Evolutionary conservation across 2,329 filamentous ascomycete genomes (phyloP), one percentile per base, ranked within the genome.

Genomic region (Graphiopsis chlorocephala): DNA sequence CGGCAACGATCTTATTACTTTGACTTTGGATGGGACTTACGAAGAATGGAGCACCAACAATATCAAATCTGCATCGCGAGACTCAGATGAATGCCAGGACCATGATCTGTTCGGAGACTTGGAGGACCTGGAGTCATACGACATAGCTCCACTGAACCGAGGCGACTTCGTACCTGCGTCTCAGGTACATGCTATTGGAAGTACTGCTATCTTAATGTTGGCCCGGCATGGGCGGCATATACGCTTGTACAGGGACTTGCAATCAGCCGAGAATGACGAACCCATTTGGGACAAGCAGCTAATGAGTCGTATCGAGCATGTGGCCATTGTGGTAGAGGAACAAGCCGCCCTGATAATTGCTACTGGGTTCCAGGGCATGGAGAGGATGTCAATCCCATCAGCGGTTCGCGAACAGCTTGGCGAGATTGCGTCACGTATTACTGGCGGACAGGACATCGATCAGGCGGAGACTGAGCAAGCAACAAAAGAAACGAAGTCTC

Each of bases 121-220:
- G 8, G 67, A 70, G 14, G 67, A 66, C n/a, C 2, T 62, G 8
- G 8, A 26, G 29, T 33, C 48, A 29, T 20, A 68, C 35, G 61
- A 58, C 6, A 62, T 62, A 47, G 58, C 66, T 26, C 66, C 67
- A n/a, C 53, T 52, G 14, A 53, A 12, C 12, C n/a, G 11, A 12
- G 31, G 29, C 11, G 31, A 15, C 14, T 33, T 56, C 10, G 28
- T 31, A 35, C 12, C n/a, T n/a, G 53, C 28, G 10, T 56, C n/a
- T n/a, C 33, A 38, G 10, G 33, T 58, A 12, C 25, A 28, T 17
- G 65, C 68, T 58, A 45, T 74, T 15, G 72, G 72, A 20, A 66
- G 65, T 20, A 62, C 70, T 64, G 72, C 71, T 11, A 31, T 72
- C 23, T 63, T 72, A 29, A 65, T 72, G 7, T 65, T 72, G n/a